Percentiles rank a stretch among this genome's conserved stretches.
phyloP scores from a whole-genome alignment of 768 basidiomycete species.

The Phanerodontia chrysosporium region DNA sequence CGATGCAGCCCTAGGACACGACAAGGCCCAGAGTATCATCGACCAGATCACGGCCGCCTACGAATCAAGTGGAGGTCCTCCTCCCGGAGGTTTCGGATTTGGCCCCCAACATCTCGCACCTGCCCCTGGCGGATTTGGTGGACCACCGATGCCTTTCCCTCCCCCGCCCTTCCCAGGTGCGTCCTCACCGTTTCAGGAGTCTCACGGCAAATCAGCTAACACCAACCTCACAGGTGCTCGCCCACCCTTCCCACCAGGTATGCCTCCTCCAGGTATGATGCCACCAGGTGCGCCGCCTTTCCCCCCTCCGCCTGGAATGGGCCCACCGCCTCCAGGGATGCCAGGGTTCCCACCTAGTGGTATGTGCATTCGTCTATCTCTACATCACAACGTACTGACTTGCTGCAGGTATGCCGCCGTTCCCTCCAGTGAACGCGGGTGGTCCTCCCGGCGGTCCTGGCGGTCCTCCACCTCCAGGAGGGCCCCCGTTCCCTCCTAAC shows the following conservation, averaged over 20 bases:
- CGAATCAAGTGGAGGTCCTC: conserved; percentile 81
- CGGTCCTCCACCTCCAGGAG: conserved; percentile 9
- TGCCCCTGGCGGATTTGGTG: conserved; percentile 35
- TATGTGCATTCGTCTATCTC: conserved; percentile 9
- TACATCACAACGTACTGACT: neutral
- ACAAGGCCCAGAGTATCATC: conserved; percentile 97
- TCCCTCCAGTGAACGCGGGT: conserved; percentile 34
- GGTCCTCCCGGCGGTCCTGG: conserved; percentile 10
- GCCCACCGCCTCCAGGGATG: conserved; percentile 21
- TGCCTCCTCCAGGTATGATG: conserved; percentile 46
- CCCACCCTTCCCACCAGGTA: conserved; percentile 69
- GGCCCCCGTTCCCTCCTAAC: conserved; percentile 29
- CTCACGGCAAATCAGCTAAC: neutral
- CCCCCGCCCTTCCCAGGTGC: conserved; percentile 33
- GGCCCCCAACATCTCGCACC: conserved; percentile 72
- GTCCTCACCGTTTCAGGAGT: neutral
- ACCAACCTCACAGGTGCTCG: conserved; percentile 32
- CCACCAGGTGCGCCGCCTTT: conserved; percentile 69
- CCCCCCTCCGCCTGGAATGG: conserved; percentile 46
- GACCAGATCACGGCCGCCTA: conserved; percentile 96
- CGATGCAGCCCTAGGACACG: conserved; percentile 73
- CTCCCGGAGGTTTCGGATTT: conserved; percentile 84
- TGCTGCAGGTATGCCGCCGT: conserved; percentile 32
- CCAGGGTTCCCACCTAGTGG: conserved; percentile 19
- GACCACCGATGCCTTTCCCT: conserved; percentile 50